Conservation (phyloP, 2,329 filamentous ascomycete species). For the Fusarium sp. region DNA sequence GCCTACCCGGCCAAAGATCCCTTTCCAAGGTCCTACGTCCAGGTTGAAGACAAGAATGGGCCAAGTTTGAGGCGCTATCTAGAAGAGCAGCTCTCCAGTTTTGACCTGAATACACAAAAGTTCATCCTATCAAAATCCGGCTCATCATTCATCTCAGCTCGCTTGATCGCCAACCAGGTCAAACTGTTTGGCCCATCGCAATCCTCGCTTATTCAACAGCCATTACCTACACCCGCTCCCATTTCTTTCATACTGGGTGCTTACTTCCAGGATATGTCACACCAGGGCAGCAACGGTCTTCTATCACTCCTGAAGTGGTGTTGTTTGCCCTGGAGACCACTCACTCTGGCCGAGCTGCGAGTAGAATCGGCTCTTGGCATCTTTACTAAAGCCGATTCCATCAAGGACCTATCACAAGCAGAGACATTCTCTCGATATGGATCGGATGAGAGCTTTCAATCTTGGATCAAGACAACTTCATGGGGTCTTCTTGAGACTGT, state of each 20-base stretch:
- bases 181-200: neutral
- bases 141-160: neutral
- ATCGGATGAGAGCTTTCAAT: neutral
- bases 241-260: neutral
- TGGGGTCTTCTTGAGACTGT: slow-evolving; percentile 1
- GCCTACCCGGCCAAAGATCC: neutral
- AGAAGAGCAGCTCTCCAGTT: neutral
- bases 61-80: neutral
- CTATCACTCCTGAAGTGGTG: neutral
- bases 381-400: neutral
- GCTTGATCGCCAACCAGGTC: neutral
- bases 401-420: neutral
- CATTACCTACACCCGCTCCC: neutral
- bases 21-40: neutral
- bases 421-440: neutral
- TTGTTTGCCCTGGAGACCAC: neutral
- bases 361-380: neutral
- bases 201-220: neutral
- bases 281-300: neutral
- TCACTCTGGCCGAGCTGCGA: neutral
- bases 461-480: slow-evolving; percentile 2
- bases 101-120: neutral
- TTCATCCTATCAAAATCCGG: neutral
- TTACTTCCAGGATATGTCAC: slow-evolving; percentile 4
- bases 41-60: neutral